These are phyloP conservation scores for Fusarium luffae DNA, from an alignment of 2,329 filamentous ascomycete species.

Conservation along the genomic window DNA sequence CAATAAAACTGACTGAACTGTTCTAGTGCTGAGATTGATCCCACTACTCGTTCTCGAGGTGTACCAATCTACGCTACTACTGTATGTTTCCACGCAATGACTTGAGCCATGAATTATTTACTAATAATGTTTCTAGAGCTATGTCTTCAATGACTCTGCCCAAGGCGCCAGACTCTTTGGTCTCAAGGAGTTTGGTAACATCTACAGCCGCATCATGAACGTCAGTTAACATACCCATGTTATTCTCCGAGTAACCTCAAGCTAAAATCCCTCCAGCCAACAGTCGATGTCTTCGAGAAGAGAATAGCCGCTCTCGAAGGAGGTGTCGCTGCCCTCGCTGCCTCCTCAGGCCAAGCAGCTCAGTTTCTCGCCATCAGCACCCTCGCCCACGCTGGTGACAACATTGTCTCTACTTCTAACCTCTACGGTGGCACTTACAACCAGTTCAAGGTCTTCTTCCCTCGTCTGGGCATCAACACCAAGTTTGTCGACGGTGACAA, in stretches of 20 bases:
- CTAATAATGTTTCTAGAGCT: conserved; percentile 69
- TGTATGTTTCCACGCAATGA: conserved; percentile 48
- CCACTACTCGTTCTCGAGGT: conserved; percentile 85
- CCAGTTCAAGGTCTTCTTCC: conserved; percentile 91
- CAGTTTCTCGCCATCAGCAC: conserved; percentile 91
- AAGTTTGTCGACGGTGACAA: conserved; percentile 89
- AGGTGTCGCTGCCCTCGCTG: conserved; percentile 85
- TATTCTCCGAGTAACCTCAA: neutral
- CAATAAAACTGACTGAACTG: conserved; percentile 17
- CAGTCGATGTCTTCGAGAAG: conserved; percentile 96
- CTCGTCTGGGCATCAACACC: conserved; percentile 86
- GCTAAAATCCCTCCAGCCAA: conserved; percentile 68
- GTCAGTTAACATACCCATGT: conserved; percentile 57
- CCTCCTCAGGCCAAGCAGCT: conserved; percentile 87
- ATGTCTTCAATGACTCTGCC: conserved; percentile 92
- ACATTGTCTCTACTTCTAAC: conserved; percentile 91
- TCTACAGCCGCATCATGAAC: conserved; percentile 97
- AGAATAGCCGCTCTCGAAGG: conserved; percentile 95
- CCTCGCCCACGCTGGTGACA: conserved; percentile 89
- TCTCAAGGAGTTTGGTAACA: conserved; percentile 97
- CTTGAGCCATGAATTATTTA: neutral
- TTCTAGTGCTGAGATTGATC: conserved; percentile 79
- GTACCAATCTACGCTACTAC: conserved; percentile 96
- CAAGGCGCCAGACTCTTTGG: conserved; percentile 95
- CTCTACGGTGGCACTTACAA: conserved; percentile 97